Percentiles rank a stretch among this genome's conserved stretches.
phyloP scores from a whole-genome alignment of 805 yeast genomes.

The Yamadazyma olivae region DNA sequence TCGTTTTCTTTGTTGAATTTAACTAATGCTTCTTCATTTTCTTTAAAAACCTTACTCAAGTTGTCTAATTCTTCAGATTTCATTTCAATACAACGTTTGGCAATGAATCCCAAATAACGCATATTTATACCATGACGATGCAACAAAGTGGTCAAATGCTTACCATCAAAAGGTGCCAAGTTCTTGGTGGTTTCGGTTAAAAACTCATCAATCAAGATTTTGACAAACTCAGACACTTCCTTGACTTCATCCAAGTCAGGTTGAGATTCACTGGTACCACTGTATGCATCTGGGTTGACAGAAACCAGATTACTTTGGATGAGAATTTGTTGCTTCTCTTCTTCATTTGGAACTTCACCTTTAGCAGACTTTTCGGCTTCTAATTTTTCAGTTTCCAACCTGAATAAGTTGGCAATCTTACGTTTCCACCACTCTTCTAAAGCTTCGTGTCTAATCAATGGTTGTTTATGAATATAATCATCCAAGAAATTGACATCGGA shows the following conservation, averaged over 20 bases:
- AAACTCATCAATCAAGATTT: slow-evolving; percentile 60
- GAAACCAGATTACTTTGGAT: slow-evolving; percentile 53
- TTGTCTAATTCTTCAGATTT: slow-evolving; percentile 17
- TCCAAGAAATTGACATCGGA: slow-evolving; percentile 70
- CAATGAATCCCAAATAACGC: slow-evolving; percentile 77
- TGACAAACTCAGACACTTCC: slow-evolving; percentile 64
- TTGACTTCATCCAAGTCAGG: slow-evolving; percentile 65
- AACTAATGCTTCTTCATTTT: slow-evolving; percentile 24
- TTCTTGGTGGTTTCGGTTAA: slow-evolving; percentile 53
- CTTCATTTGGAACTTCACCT: slow-evolving; percentile 20
- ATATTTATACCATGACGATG: slow-evolving; percentile 85
- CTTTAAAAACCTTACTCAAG: slow-evolving; percentile 17
- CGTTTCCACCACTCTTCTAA: slow-evolving; percentile 86
- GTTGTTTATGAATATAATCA: slow-evolving; percentile 81
- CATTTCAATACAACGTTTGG: slow-evolving; percentile 27
- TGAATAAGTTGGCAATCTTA: slow-evolving; percentile 53
- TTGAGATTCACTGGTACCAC: slow-evolving; percentile 34
- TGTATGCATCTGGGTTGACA: slow-evolving; percentile 79
- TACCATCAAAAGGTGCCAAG: slow-evolving; percentile 77
- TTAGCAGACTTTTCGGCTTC: slow-evolving; percentile 32
- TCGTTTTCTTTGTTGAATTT: slow-evolving; percentile 24
- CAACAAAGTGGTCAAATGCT: slow-evolving; percentile 61
- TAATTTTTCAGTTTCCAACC: slow-evolving; percentile 47
- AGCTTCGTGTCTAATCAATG: slow-evolving; percentile 81
- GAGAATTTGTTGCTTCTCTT: slow-evolving; percentile 43